phyloP scores from a whole-genome alignment of 148 eudicot genomes.

The Vaccinium vitisidaea region DNA sequence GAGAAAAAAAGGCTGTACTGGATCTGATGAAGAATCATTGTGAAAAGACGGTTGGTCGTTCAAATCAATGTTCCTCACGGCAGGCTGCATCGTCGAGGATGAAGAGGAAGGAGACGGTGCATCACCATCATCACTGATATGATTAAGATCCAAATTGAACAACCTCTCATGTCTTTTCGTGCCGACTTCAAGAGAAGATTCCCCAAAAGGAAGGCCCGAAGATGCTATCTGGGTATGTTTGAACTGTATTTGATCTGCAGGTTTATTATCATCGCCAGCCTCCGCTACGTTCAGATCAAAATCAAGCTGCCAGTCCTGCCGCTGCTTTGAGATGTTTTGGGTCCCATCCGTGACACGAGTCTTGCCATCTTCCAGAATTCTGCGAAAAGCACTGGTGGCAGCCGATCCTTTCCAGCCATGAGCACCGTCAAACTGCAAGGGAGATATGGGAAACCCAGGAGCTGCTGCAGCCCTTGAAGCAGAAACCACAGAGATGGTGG shows the following conservation, averaged over 20 bases:
- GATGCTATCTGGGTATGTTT: conserved; percentile 26
- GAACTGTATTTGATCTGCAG: conserved; percentile 21
- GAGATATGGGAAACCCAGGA: conserved; percentile 51
- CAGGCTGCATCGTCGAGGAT: conserved; percentile 64
- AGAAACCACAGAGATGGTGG: conserved; percentile 64
- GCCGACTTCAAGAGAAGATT: conserved; percentile 47
- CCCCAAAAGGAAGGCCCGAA: conserved; percentile 41
- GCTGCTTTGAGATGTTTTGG: conserved; percentile 52
- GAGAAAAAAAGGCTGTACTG: conserved; percentile 26
- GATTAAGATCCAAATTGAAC: conserved; percentile 70
- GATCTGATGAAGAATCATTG: conserved; percentile 37
- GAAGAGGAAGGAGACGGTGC: conserved; percentile 62
- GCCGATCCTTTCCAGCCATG: conserved; percentile 98
- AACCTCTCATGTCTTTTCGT: conserved; percentile 47
- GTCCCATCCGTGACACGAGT: conserved; percentile 39
- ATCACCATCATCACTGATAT: conserved; percentile 56
- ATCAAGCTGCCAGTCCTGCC: conserved; percentile 43
- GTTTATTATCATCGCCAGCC: conserved; percentile 44
- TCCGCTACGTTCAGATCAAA: conserved; percentile 81
- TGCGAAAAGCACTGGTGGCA: conserved; percentile 84
- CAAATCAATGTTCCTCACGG: conserved; percentile 63
- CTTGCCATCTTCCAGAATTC: conserved; percentile 49
- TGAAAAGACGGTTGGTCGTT: conserved; percentile 60
- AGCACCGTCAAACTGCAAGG: conserved; percentile 79
- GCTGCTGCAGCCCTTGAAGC: conserved; percentile 69